Percentiles rank a stretch among this genome's conserved stretches.
Evolutionary conservation across 805 yeast species (phyloP).

Genomic region (Sugiyamaella floridensis): DNA sequence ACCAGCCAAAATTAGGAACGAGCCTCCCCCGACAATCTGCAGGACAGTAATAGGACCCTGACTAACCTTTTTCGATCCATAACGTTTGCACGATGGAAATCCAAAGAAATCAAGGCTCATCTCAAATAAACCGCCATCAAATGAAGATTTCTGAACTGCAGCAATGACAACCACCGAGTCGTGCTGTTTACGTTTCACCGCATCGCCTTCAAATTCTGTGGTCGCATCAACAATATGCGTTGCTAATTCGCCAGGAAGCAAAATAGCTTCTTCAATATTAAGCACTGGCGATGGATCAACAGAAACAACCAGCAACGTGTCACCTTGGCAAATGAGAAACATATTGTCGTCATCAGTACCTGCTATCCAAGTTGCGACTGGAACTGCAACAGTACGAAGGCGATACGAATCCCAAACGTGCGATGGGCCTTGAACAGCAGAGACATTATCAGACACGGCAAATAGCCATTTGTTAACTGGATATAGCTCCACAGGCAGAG

Average conservation of each 20-base stretch:
- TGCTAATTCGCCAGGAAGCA: not conserved
- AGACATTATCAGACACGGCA: not conserved
- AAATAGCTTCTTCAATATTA: not conserved
- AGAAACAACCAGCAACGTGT: not conserved
- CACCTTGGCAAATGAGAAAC: not conserved
- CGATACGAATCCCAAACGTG: not conserved
- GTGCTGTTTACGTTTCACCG: not conserved
- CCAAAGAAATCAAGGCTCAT: no score
- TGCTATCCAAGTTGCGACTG: not conserved
- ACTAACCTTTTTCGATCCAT: no score
- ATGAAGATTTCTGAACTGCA: no score
- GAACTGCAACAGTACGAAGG: not conserved
- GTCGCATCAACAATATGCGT: not conserved
- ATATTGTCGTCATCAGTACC: not conserved
- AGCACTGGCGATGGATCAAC: not conserved
- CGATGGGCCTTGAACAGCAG: not conserved
- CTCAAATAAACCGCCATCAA: no score
- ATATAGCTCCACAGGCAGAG: not conserved
- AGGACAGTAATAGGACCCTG: no score
- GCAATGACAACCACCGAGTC: not conserved
- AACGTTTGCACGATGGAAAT: no score
- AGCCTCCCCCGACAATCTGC: no score
- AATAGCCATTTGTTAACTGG: not conserved
- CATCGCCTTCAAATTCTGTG: not conserved
- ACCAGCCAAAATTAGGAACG: no score